Percentiles rank a stretch among this genome's conserved stretches.
Evolutionary conservation across 805 yeast species (phyloP).

Genomic region (Kazachstania viticola): DNA sequence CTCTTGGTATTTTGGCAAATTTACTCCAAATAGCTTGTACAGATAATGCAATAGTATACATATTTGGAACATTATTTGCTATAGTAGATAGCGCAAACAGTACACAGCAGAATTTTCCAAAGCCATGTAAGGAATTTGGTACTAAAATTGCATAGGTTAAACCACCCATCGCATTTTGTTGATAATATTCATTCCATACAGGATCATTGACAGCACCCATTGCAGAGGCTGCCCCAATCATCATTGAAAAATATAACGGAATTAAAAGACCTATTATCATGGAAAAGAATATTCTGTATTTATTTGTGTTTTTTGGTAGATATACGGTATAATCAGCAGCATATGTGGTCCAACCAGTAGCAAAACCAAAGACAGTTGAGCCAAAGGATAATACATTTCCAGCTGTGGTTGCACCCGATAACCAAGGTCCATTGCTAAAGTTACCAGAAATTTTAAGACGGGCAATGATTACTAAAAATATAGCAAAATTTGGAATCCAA

Average conservation of each 20-base stretch:
- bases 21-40: conserved; percentile 76
- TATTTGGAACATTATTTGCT: conserved; percentile 84
- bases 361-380: conserved; percentile 74
- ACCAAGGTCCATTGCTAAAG: conserved; percentile 42
- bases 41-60: conserved; percentile 79
- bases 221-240: conserved; percentile 78
- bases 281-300: conserved; percentile 48
- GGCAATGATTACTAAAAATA: conserved; percentile 67
- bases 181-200: conserved; percentile 39
- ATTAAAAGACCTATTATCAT: conserved; percentile 49
- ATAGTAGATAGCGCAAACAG: conserved; percentile 73
- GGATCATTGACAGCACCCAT: conserved; percentile 46
- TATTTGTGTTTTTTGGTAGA: conserved; percentile 56
- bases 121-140: conserved; percentile 70
- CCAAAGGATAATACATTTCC: conserved; percentile 75
- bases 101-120: conserved; percentile 84
- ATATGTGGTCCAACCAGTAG: conserved; percentile 92
- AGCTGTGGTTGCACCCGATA: conserved; percentile 55
- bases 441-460: conserved; percentile 56
- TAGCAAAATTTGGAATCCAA: conserved; percentile 72
- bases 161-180: conserved; percentile 59
- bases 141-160: conserved; percentile 68
- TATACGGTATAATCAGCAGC: conserved; percentile 89
- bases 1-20: conserved; percentile 65
- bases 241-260: conserved; percentile 62